These are phyloP conservation scores for Fusarium sacchari DNA, from an alignment of 2,329 filamentous ascomycete species.

Conservation along the genomic window DNA sequence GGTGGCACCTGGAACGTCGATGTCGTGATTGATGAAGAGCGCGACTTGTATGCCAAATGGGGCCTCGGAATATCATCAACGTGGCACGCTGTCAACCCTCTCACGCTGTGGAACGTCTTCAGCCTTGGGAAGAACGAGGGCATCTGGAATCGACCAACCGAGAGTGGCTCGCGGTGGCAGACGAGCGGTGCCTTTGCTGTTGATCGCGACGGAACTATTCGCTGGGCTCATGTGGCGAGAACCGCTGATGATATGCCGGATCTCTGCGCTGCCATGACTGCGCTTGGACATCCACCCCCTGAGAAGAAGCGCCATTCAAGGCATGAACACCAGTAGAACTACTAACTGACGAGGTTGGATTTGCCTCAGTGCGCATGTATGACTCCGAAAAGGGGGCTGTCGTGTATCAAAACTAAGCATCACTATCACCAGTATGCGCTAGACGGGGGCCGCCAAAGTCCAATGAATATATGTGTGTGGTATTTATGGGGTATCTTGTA, in stretches of 20 bases:
- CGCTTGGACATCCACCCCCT: slow-evolving; percentile 36
- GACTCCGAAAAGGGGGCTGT: not conserved
- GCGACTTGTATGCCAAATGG: slow-evolving; percentile 71
- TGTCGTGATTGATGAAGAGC: slow-evolving; percentile 68
- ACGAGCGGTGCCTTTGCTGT: slow-evolving; percentile 70
- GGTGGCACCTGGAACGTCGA: slow-evolving; percentile 67
- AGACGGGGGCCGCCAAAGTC: not conserved
- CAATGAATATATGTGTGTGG: not conserved
- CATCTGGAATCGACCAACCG: slow-evolving; percentile 72
- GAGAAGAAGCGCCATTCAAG: not conserved
- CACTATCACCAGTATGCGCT: not conserved
- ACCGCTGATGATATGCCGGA: slow-evolving; percentile 48
- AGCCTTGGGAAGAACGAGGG: slow-evolving; percentile 69
- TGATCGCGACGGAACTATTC: slow-evolving; percentile 45
- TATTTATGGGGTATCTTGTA: slow-evolving; percentile 39
- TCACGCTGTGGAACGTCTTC: slow-evolving; percentile 66
- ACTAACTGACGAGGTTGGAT: not conserved
- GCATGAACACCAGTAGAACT: not conserved
- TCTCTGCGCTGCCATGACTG: slow-evolving; percentile 43
- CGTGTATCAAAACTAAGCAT: not conserved
- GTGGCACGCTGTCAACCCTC: slow-evolving; percentile 71
- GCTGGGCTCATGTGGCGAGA: slow-evolving; percentile 46
- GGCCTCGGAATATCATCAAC: slow-evolving; percentile 70
- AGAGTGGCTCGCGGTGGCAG: slow-evolving; percentile 76
- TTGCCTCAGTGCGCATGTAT: not conserved